Evolutionary conservation across 345 rosid species (phyloP).

Genomic region (Populus pruinosa): DNA sequence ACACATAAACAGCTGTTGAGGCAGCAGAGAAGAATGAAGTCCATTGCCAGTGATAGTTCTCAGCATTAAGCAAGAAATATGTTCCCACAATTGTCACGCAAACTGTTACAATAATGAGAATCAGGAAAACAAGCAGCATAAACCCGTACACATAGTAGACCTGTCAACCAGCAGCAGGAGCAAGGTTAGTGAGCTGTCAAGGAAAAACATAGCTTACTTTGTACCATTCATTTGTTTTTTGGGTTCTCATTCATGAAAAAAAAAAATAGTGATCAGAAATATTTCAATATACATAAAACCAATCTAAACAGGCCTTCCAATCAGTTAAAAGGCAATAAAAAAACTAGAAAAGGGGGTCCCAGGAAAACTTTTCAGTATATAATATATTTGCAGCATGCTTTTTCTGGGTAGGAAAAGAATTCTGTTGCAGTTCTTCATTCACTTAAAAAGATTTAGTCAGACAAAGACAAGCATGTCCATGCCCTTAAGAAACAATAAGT

Average conservation of each 20-base stretch:
- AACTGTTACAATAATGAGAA: slow-evolving; percentile 78
- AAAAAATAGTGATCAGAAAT: neutral
- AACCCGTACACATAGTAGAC: slow-evolving; percentile 93
- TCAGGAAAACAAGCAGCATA: slow-evolving; percentile 84
- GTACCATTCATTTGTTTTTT: neutral
- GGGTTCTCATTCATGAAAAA: neutral
- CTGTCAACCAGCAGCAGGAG: slow-evolving; percentile 35
- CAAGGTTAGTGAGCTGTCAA: neutral
- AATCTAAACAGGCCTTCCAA: neutral
- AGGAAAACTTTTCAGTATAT: neutral
- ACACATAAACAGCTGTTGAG: slow-evolving; percentile 87
- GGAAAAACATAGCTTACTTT: neutral
- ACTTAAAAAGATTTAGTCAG: neutral
- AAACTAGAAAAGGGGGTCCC: neutral
- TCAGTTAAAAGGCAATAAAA: neutral
- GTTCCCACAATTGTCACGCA: slow-evolving; percentile 94
- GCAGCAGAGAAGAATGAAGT: slow-evolving; percentile 94
- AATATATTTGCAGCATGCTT: neutral
- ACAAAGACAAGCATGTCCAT: neutral
- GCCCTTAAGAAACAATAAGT: neutral
- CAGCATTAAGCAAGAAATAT: slow-evolving; percentile 87
- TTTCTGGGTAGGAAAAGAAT: neutral
- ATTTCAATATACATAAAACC: neutral
- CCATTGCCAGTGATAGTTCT: slow-evolving; percentile 99
- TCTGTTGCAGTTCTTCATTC: neutral